Percentiles rank a stretch among this genome's conserved stretches.
phyloP scores from a whole-genome alignment of 1,284 basidiomycete species.

The Inonotus hispidus region DNA sequence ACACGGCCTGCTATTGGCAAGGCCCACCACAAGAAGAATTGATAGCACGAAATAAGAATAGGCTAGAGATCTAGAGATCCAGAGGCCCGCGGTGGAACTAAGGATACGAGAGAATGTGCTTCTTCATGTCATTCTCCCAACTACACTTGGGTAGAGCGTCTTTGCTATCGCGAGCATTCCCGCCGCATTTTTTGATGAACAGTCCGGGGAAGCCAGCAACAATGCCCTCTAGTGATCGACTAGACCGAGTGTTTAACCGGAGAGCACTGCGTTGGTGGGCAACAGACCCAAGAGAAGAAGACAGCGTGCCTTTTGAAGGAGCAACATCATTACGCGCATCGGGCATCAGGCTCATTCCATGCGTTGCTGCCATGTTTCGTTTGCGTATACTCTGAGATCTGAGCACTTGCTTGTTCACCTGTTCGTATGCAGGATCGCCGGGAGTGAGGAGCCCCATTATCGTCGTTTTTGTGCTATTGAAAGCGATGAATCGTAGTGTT shows the following conservation, averaged over 20 bases:
- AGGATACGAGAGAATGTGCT: conserved; percentile 56
- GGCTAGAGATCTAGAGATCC: not conserved
- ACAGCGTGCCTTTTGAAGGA: not conserved
- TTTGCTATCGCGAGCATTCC: conserved; percentile 31
- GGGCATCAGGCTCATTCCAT: not conserved
- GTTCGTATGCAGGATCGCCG: conserved; percentile 35
- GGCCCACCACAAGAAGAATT: not conserved
- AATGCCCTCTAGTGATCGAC: conserved; percentile 22
- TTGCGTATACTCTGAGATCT: conserved; percentile 21
- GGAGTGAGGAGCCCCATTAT: conserved; percentile 34
- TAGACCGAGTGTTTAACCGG: not conserved
- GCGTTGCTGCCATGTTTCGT: not conserved
- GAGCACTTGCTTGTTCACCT: conserved; percentile 37
- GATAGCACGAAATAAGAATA: not conserved
- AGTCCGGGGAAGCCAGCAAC: conserved; percentile 30
- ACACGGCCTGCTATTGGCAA: not conserved
- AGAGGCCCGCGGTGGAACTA: conserved; percentile 29
- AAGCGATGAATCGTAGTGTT: conserved; percentile 44
- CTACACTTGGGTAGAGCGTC: conserved; percentile 44
- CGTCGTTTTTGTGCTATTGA: conserved; percentile 36
- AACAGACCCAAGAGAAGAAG: not conserved
- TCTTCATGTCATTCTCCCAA: conserved; percentile 59
- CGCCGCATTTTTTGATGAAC: conserved; percentile 44
- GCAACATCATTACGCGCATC: not conserved
- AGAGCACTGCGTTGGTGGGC: conserved; percentile 12